Percentiles rank a stretch among this genome's conserved stretches.
phyloP scores from a whole-genome alignment of 2,329 filamentous ascomycete genomes.

The Neophaeococcomyces aloes region DNA sequence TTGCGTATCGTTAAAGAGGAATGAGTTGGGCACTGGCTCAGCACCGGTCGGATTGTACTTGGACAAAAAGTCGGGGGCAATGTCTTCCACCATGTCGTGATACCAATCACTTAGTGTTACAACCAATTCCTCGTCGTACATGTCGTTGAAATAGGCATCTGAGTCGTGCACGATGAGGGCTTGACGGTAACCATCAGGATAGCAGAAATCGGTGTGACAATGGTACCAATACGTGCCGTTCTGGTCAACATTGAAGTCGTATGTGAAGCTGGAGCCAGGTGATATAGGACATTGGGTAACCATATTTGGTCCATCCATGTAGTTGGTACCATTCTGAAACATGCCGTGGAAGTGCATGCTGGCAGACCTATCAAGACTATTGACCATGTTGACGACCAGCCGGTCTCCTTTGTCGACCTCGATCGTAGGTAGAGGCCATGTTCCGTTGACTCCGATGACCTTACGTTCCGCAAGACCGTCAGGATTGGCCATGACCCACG shows the following conservation, averaged over 20 bases:
- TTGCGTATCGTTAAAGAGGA: conserved; percentile 61
- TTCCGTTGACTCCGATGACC: conserved; percentile 65
- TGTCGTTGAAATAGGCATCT: conserved; percentile 44
- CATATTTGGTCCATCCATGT: conserved; percentile 60
- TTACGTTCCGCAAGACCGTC: conserved; percentile 55
- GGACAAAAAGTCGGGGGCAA: conserved; percentile 40
- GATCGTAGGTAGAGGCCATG: conserved; percentile 60
- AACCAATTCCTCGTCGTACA: conserved; percentile 54
- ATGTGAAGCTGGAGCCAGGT: conserved; percentile 55
- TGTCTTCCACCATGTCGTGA: conserved; percentile 45
- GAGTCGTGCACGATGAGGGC: conserved; percentile 56
- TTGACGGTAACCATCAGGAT: conserved; percentile 58
- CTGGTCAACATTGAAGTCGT: conserved; percentile 58
- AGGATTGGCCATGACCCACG: conserved; percentile 62
- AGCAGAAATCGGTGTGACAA: conserved; percentile 56
- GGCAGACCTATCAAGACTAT: conserved; percentile 29
- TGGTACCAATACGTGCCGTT: conserved; percentile 74
- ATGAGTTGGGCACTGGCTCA: conserved; percentile 57
- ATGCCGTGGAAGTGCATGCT: conserved; percentile 57
- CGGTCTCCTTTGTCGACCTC: conserved; percentile 30
- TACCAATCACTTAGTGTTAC: conserved; percentile 64
- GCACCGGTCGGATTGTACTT: conserved; percentile 41
- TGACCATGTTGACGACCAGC: conserved; percentile 31
- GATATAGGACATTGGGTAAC: conserved; percentile 59
- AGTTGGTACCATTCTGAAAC: conserved; percentile 54